Conservation (phyloP, 179 eudicot species). For the Spinacia oleracea region DNA sequence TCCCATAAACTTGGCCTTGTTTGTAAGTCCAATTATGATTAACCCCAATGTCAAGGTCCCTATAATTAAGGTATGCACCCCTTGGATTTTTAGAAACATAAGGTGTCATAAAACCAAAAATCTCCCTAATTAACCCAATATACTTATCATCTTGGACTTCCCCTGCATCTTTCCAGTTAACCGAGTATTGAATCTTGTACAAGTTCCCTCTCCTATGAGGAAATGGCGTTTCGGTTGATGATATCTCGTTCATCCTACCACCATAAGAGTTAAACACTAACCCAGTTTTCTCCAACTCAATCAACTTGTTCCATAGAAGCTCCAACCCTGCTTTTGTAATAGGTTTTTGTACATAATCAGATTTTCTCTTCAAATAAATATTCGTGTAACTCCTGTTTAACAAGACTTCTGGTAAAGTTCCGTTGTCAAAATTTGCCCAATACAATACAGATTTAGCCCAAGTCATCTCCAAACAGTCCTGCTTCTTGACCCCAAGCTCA, state of each 20-base stretch:
- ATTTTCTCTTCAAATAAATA: conserved; percentile 33
- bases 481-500: conserved; percentile 21
- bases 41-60: conserved; percentile 38
- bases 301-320: conserved; percentile 33
- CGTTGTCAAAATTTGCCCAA: conserved; percentile 26
- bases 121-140: conserved; percentile 25
- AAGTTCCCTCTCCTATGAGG: conserved; percentile 48
- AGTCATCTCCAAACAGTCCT: conserved; percentile 30
- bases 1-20: conserved; percentile 34
- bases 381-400: conserved; percentile 15
- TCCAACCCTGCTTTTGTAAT: conserved; percentile 28
- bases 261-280: conserved; percentile 44
- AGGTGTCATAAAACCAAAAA: conserved; percentile 36
- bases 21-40: conserved; percentile 16
- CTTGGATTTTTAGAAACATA: conserved; percentile 31
- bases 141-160: conserved; percentile 4
- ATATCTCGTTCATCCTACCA: conserved; percentile 35
- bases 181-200: conserved; percentile 45
- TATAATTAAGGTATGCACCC: conserved; percentile 31
- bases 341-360: conserved; percentile 38
- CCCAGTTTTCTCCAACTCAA: not conserved
- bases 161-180: conserved; percentile 34
- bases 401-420: not conserved
- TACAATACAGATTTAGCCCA: conserved; percentile 19
- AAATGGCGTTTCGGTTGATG: conserved; percentile 31